Percentiles rank a stretch among this genome's conserved stretches.
phyloP scores from a whole-genome alignment of 495 filamentous ascomycete genomes.

The Penicillium samsonianum region DNA sequence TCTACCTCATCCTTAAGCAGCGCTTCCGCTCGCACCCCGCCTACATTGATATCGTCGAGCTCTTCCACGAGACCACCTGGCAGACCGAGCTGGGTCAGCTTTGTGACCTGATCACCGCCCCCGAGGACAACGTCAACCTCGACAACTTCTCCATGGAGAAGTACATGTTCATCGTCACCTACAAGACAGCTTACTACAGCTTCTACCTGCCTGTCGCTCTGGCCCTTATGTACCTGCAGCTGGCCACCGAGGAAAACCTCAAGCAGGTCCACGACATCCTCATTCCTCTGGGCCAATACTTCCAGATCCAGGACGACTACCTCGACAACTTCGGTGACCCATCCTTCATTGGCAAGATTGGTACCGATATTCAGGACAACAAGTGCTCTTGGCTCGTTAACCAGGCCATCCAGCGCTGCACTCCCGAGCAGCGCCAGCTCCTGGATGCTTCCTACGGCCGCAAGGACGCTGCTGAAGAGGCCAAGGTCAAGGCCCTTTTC shows the following conservation, averaged over 20 bases:
- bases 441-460: conserved; percentile 84
- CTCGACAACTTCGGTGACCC: conserved; percentile 96
- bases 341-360: conserved; percentile 95
- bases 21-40: conserved; percentile 80
- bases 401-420: conserved; percentile 78
- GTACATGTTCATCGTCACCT: conserved; percentile 97
- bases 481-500: conserved; percentile 82
- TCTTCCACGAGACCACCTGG: conserved; percentile 92
- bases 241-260: conserved; percentile 82
- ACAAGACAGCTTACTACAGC: conserved; percentile 98
- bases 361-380: conserved; percentile 98
- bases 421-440: conserved; percentile 76
- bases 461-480: conserved; percentile 80
- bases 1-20: conserved; percentile 90
- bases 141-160: conserved; percentile 92
- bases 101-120: conserved; percentile 92
- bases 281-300: conserved; percentile 98
- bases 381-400: conserved; percentile 99
- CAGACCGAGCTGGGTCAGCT: conserved; percentile 94
- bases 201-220: conserved; percentile 98
- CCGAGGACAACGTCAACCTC: conserved; percentile 84
- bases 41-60: conserved; percentile 88
- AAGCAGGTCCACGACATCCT: conserved; percentile 85
- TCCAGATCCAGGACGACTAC: conserved; percentile 98
- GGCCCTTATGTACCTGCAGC: conserved; percentile 75